Conservation (phyloP, 2,329 filamentous ascomycete genomes). For the Metarhizium robertsii region DNA sequence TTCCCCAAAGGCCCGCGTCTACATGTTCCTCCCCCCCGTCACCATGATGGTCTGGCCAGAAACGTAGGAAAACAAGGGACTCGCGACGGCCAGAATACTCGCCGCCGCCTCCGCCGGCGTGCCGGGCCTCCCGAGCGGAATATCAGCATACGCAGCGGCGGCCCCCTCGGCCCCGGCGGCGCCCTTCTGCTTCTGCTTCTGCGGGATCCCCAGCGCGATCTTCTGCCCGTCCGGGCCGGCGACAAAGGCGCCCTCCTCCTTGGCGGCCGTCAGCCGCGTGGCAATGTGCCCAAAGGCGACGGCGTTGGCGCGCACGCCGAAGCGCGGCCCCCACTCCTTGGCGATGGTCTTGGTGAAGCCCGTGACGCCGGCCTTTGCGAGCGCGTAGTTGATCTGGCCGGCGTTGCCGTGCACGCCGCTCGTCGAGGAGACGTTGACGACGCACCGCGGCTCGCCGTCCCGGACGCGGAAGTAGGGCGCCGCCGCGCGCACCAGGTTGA, state of each 20-base stretch:
- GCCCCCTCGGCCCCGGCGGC: conserved; percentile 20
- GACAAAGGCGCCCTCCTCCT: conserved; percentile 75
- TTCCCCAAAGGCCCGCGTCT: conserved; percentile 5
- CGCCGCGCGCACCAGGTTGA: conserved; percentile 70
- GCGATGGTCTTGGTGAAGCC: conserved; percentile 84
- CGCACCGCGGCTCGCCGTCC: conserved; percentile 67
- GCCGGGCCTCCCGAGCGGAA: conserved; percentile 68
- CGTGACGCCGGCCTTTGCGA: conserved; percentile 75
- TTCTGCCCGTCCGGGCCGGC: conserved; percentile 67
- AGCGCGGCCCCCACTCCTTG: conserved; percentile 81
- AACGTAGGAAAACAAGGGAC: conserved; percentile 77
- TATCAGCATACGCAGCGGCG: conserved; percentile 51
- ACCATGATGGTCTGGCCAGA: conserved; percentile 81
- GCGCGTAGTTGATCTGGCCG: conserved; percentile 81
- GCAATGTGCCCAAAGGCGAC: conserved; percentile 76
- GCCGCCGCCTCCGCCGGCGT: conserved; percentile 73
- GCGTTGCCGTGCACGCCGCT: conserved; percentile 79
- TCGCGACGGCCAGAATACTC: conserved; percentile 67
- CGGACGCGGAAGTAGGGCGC: conserved; percentile 82
- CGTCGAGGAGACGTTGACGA: conserved; percentile 79
- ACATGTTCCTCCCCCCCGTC: conserved; percentile 64
- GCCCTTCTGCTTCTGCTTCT: conserved; percentile 45
- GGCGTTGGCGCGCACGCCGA: conserved; percentile 75
- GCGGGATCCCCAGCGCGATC: conserved; percentile 65
- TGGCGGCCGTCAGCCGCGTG: conserved; percentile 72